Evolutionary conservation across 2,329 filamentous ascomycete genomes (phyloP), one percentile per base, ranked within the genome.

Genomic region (Fusarium sp.): DNA sequence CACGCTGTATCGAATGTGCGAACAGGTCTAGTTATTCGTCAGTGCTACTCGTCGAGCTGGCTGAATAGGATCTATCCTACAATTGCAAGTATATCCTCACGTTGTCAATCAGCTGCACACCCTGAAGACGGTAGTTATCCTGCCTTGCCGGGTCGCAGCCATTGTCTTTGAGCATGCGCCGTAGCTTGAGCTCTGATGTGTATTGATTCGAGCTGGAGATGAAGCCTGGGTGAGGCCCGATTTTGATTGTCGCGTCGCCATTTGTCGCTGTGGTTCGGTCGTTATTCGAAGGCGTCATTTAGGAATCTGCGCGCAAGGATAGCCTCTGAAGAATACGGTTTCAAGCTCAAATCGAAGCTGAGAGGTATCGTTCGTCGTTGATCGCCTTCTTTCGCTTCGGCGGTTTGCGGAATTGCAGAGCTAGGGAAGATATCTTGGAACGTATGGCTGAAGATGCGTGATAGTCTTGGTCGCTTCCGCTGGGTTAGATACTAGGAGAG

Each of bases 1-100:
- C 90, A 92, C 1, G 95, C 95, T 0, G 94, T 96, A 69, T 94
- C 91, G 76, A 92, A 97, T 0, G 95, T 98, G 58, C 91, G 90
- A 24, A 97, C 88, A 2, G 95, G 95, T 41, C 91, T 93, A 60
- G 39, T 19, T 19, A 65, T 46, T 42, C 48, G 46, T 53, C 29
- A 70, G 31, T 26, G 3, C 15, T 10, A 1, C 7, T n/a, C 22
- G 2, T 43, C 26, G 49, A 28, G 29, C n/a, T 1, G 25, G 19
- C 12, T 5, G n/a, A 3, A 2, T n/a, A 24, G 1, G 13, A 5
- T 29, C 13, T 8, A 7, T 64, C 64, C 40, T 45, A 95, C 90
- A 99, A 79, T 68, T 91, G 89, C 46, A 99, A 81, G 22, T 86
- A 85, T 69, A 89, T 87, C 43, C 94, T 86, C 38, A 96, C 90